phyloP scores from a whole-genome alignment of 352 stramenopile genomes.

The Pythium pyrilobum region DNA sequence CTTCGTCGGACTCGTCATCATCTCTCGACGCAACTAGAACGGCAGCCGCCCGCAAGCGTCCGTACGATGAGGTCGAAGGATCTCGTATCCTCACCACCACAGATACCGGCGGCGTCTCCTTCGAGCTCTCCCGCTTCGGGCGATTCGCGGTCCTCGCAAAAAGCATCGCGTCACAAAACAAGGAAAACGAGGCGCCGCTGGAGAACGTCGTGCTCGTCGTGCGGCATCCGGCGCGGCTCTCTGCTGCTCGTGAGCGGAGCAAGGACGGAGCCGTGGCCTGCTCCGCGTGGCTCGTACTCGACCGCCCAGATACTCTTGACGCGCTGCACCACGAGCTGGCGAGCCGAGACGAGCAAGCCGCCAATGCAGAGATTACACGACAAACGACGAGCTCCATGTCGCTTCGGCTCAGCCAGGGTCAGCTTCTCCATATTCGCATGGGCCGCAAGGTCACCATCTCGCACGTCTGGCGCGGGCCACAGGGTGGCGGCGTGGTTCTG shows the following conservation, averaged over 20 bases:
- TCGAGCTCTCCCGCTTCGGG: conserved; percentile 14
- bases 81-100: background rate
- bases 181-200: conserved; percentile 12
- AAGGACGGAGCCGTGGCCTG: background rate
- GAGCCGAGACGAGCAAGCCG: background rate
- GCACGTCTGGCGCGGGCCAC: conserved; percentile 5
- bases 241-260: background rate
- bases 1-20: no score
- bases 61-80: background rate
- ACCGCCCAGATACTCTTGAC: conserved; percentile 5
- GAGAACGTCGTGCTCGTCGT: conserved; percentile 13
- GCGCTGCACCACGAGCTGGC: background rate
- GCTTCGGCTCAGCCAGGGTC: background rate
- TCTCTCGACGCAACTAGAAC: no score
- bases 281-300: conserved; percentile 9
- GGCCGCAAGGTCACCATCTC: conserved; percentile 5
- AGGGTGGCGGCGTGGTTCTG: background rate
- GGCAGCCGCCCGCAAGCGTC: no score
- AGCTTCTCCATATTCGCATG: conserved; percentile 2
- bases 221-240: conserved; percentile 8
- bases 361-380: no score
- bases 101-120: conserved; percentile 4
- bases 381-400: background rate
- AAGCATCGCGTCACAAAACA: conserved; percentile 3
- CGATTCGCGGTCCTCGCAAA: conserved; percentile 17